Conservation (phyloP, 2,329 filamentous ascomycete species). For the Alternaria rosae region DNA sequence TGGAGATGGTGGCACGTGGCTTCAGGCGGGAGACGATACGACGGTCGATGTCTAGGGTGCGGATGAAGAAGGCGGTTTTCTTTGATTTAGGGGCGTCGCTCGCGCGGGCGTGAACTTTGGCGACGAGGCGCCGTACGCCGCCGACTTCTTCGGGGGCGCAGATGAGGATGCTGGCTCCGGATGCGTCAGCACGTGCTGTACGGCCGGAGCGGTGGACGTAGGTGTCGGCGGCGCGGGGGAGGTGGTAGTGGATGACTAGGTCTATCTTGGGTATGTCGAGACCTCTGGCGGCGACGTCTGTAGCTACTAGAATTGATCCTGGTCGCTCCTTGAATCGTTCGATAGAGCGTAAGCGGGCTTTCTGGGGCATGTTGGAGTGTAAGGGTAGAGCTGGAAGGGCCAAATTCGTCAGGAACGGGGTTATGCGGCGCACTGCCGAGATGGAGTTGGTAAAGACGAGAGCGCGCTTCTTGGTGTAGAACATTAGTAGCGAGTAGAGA, state of each 20-base stretch:
- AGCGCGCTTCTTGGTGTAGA: constrained; percentile 81
- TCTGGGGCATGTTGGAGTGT: constrained; percentile 95
- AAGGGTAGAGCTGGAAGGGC: constrained; percentile 77
- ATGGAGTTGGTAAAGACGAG: constrained; percentile 97
- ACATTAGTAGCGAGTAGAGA: constrained; percentile 84
- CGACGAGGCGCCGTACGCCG: constrained; percentile 81
- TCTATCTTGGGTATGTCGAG: constrained; percentile 92
- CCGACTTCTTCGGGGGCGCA: constrained; percentile 91
- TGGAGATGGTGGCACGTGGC: constrained; percentile 79
- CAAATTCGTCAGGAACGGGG: constrained; percentile 83
- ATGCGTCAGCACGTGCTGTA: constrained; percentile 81
- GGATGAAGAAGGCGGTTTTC: constrained; percentile 70
- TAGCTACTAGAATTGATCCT: constrained; percentile 80
- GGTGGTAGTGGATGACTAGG: constrained; percentile 92
- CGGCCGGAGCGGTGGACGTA: constrained; percentile 96
- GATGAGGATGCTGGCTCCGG: constrained; percentile 83
- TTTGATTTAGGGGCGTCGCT: constrained; percentile 59
- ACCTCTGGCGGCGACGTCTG: constrained; percentile 91
- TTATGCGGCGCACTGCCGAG: constrained; percentile 84
- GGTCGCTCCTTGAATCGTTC: constrained; percentile 80
- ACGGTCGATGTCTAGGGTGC: constrained; percentile 82
- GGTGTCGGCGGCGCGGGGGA: constrained; percentile 87
- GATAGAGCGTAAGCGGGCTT: constrained; percentile 89
- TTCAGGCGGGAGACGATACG: constrained; percentile 79
- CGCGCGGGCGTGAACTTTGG: constrained; percentile 79